These are phyloP conservation scores for Onygenales sp. DNA, from an alignment of 2,329 filamentous ascomycete genomes.

Conservation along the genomic window DNA sequence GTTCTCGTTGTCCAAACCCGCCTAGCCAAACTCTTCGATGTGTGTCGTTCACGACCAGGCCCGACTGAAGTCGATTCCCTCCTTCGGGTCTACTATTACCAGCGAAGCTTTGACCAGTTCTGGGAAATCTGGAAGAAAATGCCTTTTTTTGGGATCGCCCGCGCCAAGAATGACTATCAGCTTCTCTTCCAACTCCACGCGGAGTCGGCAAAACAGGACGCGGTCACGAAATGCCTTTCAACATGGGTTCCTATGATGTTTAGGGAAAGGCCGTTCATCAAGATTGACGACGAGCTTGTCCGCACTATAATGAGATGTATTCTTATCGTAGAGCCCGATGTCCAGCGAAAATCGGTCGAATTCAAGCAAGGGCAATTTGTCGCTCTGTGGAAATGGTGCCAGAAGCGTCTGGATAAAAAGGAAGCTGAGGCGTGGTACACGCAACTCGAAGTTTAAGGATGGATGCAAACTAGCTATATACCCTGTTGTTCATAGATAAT, in stretches of 20 bases:
- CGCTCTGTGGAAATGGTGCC: slow-evolving; percentile 8
- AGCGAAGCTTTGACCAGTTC: slow-evolving; percentile 46
- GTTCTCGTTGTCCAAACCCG: slow-evolving; percentile 13
- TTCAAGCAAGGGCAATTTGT: slow-evolving; percentile 6
- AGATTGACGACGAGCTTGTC: slow-evolving; percentile 36
- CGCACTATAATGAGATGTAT: slow-evolving; percentile 47
- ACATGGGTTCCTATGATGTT: slow-evolving; percentile 52
- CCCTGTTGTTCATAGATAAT: no score
- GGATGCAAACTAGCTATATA: no score
- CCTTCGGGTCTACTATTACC: slow-evolving; percentile 26
- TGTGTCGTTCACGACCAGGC: slow-evolving; percentile 16
- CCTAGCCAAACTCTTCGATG: slow-evolving; percentile 21
- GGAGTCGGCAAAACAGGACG: slow-evolving; percentile 30
- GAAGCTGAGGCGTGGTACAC: no score
- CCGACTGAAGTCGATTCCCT: slow-evolving; percentile 21
- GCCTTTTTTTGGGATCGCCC: slow-evolving; percentile 39
- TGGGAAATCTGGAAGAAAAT: slow-evolving; percentile 53
- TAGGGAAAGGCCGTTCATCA: slow-evolving; percentile 43
- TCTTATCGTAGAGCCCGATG: slow-evolving; percentile 43
- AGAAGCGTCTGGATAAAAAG: not conserved
- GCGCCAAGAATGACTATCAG: slow-evolving; percentile 47
- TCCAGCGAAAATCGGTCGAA: slow-evolving; percentile 25
- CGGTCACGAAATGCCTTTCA: slow-evolving; percentile 41
- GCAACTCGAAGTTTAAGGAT: no score
- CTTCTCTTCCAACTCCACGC: slow-evolving; percentile 44